phyloP scores from a whole-genome alignment of 2,329 filamentous ascomycete species.

The Dactylellina haptotyla region DNA sequence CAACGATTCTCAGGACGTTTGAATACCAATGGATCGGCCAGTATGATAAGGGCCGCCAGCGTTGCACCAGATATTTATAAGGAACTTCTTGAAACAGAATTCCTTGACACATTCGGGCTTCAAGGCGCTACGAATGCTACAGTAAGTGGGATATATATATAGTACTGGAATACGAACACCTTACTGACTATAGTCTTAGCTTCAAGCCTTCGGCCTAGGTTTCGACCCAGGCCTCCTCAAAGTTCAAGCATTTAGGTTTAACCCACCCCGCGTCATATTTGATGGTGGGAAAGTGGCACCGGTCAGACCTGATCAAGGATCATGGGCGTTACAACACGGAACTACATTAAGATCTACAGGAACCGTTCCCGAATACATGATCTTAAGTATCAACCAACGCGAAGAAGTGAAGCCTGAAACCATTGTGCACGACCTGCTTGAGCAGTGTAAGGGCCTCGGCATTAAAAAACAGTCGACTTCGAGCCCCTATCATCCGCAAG shows the following conservation, averaged over 20 bases:
- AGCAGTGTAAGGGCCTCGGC: background rate
- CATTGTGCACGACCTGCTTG: background rate
- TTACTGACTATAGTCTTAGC: conserved; percentile 38
- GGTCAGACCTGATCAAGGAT: background rate
- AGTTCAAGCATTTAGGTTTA: background rate
- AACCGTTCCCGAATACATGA: background rate
- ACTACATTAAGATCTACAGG: background rate
- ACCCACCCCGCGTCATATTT: background rate
- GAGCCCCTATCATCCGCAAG: too few species aligned
- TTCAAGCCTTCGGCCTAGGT: conserved; percentile 23
- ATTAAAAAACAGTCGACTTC: background rate
- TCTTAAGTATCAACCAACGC: background rate
- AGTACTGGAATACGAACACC: background rate
- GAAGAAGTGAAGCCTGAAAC: background rate
- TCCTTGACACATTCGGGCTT: background rate
- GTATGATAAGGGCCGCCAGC: conserved; percentile 17
- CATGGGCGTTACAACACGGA: background rate
- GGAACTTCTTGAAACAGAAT: background rate
- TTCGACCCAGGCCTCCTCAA: conserved; percentile 7
- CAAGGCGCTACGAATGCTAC: background rate
- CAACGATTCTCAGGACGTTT: conserved; percentile 18
- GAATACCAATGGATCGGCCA: background rate
- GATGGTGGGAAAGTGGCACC: background rate
- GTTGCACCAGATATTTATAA: conserved; percentile 2
- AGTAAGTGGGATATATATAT: background rate